phyloP scores from a whole-genome alignment of 1,284 basidiomycete genomes.

The Microbotryum lychnidis-dioicae region DNA sequence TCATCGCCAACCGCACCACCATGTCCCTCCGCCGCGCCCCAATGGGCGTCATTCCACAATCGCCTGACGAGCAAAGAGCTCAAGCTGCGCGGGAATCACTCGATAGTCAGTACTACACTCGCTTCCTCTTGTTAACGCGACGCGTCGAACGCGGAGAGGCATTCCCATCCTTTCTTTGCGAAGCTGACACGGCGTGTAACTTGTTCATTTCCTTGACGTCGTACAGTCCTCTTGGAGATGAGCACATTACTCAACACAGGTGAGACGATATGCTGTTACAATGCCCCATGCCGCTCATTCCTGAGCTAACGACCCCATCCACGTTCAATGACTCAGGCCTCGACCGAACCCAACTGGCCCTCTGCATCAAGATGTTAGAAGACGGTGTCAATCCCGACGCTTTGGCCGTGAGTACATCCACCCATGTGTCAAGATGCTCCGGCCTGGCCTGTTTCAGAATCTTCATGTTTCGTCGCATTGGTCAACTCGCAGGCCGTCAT shows the following conservation, averaged over 20 bases:
- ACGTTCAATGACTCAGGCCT: slow-evolving; percentile 1
- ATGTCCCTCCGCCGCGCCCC: background rate
- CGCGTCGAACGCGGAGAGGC: too few relatives aligned
- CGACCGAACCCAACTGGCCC: slow-evolving; percentile 18
- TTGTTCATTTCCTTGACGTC: background rate
- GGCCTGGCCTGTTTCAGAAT: background rate
- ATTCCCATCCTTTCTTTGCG: background rate
- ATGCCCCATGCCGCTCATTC: background rate
- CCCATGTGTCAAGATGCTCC: background rate
- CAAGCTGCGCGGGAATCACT: background rate
- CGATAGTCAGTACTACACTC: background rate
- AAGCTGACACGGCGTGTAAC: background rate
- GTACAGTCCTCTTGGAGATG: slow-evolving; percentile 7
- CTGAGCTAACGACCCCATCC: background rate
- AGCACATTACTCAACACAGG: slow-evolving; percentile 3
- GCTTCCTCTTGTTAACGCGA: too few relatives aligned
- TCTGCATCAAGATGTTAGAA: slow-evolving; percentile 19
- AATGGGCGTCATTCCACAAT: background rate
- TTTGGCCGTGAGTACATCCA: slow-evolving; percentile 9
- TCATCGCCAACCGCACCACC: background rate
- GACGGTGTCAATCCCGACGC: slow-evolving; percentile 22
- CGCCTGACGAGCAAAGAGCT: background rate
- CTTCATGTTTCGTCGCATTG: background rate
- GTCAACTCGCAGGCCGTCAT: background rate
- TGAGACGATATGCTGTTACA: background rate